Base-by-base conservation (phyloP, 208 protist species). In the Leishmania mexicana region DNA sequence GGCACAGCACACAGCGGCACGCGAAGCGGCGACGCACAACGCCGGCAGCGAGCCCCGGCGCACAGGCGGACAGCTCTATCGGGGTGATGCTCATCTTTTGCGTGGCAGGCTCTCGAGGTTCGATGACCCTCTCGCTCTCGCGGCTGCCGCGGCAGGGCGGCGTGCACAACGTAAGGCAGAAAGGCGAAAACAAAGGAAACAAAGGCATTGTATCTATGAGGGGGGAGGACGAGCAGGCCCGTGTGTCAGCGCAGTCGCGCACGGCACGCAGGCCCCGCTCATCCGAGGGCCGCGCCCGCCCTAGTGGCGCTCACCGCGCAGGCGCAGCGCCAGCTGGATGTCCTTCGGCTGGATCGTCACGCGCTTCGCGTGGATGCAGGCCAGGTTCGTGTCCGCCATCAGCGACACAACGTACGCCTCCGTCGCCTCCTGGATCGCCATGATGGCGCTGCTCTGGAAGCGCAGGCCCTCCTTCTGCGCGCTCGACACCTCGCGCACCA, bases 331-430 rank as follows among this genome's bases (percentile, higher is more conserved):
- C 74, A 78, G 74, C 86, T 93, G 87, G 79, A 91, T 83, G 81
- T 93, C 96, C 84, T 95, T 95, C 49, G 87, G 87, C 88, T 96
- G 90, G 70, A 98, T 90, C 51, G 94, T 97, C 54, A 96, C 94
- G 79, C 96, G 87, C 80, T 93, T 92, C 65, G 93, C 92, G 87
- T 98, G 96, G 77, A 97, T 87, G 71, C 92, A 90, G 73, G 90
- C 92, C 67, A 97, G 87, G 89, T 98, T 97, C 76, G 94, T 94
- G 87, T 98, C 96, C 79, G 97, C 97, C 64, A 98, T 97, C 57
- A 73, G 85, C 75, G 84, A 88, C 75, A 98, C 93, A 47, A 98
- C 68, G 85, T 98, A 99, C 38, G 95, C 83, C 85, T 99, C 97
- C 57, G 98, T 93, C 38, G 95, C 83, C 85, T 99, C 97, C 57